phyloP scores from a whole-genome alignment of 106 monocot species.

The Dendrobium chrysotoxum region DNA sequence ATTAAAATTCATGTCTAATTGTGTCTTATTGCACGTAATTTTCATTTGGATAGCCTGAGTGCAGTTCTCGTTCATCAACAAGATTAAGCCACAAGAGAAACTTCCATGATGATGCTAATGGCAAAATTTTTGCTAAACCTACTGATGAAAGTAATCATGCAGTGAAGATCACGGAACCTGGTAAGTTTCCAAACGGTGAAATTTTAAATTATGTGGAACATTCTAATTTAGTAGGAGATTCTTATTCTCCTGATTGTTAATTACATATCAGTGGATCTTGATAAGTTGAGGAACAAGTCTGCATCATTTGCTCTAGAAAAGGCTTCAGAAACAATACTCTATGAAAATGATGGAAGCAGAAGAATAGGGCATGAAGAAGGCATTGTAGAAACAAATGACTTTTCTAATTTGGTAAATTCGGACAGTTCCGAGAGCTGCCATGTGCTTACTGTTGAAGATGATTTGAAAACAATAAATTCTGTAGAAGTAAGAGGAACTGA shows the following conservation, averaged over 20 bases:
- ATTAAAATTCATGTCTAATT: background rate
- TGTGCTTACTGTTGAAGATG: conserved; percentile 6
- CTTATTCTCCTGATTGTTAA: background rate
- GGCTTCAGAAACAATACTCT: background rate
- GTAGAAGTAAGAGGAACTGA: background rate
- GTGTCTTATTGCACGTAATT: background rate
- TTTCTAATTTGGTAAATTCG: background rate
- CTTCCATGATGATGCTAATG: conserved; percentile 11
- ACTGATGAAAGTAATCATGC: conserved; percentile 25
- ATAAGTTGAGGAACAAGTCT: conserved; percentile 9
- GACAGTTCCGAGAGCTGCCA: conserved; percentile 2
- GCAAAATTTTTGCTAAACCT: conserved; percentile 9
- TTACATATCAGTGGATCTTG: conserved; percentile 7
- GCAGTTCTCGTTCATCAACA: conserved; percentile 14
- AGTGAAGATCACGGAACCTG: conserved; percentile 23
- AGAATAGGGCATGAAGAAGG: conserved; percentile 12
- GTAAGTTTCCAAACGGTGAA: conserved; percentile 5
- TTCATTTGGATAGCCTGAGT: conserved; percentile 24
- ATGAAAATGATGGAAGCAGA: background rate
- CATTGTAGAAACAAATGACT: background rate
- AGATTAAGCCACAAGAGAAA: conserved; percentile 20
- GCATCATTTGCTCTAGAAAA: conserved; percentile 10
- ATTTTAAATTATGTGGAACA: conserved; percentile 12
- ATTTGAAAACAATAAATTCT: conserved; percentile 9
- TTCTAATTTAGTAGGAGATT: background rate